These are phyloP conservation scores for Pulveroboletus frians DNA, from an alignment of 768 basidiomycete genomes.

Conservation along the genomic window DNA sequence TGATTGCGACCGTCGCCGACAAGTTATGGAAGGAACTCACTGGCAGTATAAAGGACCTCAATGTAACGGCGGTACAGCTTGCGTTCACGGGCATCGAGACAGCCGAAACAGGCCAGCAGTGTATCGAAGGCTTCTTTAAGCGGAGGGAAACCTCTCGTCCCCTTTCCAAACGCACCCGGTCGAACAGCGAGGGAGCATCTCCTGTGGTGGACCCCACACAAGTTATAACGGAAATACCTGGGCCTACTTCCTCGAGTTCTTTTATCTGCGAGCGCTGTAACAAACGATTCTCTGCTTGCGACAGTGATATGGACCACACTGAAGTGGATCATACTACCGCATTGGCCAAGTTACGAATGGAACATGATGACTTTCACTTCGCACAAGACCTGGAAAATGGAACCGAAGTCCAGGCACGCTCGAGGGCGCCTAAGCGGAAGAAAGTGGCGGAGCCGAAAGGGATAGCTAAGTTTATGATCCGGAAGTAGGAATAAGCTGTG, in stretches of 20 bases:
- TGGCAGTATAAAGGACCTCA: constrained; percentile 50
- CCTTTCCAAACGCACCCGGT: constrained; percentile 37
- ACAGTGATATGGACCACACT: constrained; percentile 11
- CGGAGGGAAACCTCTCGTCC: constrained; percentile 22
- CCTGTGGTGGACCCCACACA: background rate
- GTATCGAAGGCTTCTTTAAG: constrained; percentile 83
- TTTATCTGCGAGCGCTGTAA: constrained; percentile 60
- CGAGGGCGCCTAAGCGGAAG: constrained; percentile 28
- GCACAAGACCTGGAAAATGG: constrained; percentile 68
- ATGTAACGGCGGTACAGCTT: constrained; percentile 67
- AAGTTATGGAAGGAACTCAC: constrained; percentile 85
- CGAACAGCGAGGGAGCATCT: constrained; percentile 19
- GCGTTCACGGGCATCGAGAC: constrained; percentile 75
- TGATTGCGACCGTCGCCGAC: constrained; percentile 69
- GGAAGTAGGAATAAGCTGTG: constrained; percentile 21
- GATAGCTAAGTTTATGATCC: constrained; percentile 46
- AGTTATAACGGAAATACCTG: background rate
- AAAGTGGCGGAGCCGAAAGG: constrained; percentile 31
- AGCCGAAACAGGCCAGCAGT: constrained; percentile 73
- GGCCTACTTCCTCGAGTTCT: constrained; percentile 22
- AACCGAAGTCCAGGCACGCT: constrained; percentile 12
- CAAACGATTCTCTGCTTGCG: constrained; percentile 38
- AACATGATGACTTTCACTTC: constrained; percentile 89
- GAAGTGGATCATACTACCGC: constrained; percentile 29
- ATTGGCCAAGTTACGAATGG: constrained; percentile 46